Conservation (phyloP, 495 filamentous ascomycete genomes). For the Zalerion maritima region DNA sequence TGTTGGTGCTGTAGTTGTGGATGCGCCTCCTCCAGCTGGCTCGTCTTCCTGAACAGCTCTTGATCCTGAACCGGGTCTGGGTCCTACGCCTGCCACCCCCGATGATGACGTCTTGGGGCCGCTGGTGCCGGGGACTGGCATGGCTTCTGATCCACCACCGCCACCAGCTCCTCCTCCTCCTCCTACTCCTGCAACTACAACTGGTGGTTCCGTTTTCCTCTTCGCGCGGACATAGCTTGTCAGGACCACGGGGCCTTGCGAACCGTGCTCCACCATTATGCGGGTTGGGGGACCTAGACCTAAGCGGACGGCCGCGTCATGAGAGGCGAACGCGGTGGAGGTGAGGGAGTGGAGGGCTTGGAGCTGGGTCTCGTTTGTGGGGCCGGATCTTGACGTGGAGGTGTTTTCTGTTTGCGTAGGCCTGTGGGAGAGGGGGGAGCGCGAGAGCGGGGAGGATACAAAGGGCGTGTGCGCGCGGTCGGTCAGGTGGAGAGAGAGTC, state of each 20-base stretch:
- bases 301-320: constrained; percentile 21
- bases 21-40: no score
- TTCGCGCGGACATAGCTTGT: no score
- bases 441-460: constrained; percentile 21
- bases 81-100: no score
- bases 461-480: constrained; percentile 28
- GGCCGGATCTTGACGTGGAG: constrained; percentile 1
- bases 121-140: no score
- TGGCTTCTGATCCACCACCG: no score
- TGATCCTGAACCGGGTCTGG: no score
- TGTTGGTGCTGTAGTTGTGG: no score
- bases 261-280: constrained; percentile 25
- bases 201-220: no score
- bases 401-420: not conserved
- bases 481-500: constrained; percentile 23
- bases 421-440: constrained; percentile 5
- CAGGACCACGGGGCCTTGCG: constrained; percentile 20
- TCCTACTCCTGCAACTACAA: no score
- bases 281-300: constrained; percentile 23
- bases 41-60: no score
- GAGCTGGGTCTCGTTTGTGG: constrained; percentile 6
- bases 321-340: constrained; percentile 20
- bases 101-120: no score
- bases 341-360: constrained; percentile 23
- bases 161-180: no score